Evolutionary conservation across 2,329 filamentous ascomycete species (phyloP).

Genomic region (Myriosclerotinia duriaeana): DNA sequence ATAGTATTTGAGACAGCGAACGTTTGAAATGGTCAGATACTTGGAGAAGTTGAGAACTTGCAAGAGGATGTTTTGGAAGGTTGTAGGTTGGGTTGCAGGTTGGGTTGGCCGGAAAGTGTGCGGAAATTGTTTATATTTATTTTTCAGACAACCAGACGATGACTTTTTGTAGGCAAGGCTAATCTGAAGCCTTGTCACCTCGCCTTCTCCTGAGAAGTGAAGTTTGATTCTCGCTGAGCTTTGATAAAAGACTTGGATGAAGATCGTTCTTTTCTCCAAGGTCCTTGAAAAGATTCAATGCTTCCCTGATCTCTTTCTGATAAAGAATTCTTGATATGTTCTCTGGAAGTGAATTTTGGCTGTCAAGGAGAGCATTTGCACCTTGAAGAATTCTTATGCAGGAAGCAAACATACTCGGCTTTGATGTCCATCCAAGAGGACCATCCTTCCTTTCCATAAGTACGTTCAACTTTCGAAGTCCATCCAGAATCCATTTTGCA

Average conservation of each 20-base stretch:
- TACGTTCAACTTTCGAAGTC: constrained; percentile 24
- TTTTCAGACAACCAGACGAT: neutral
- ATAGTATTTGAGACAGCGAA: neutral
- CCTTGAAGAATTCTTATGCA: constrained; percentile 48
- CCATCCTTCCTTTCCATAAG: constrained; percentile 53
- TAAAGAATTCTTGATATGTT: neutral
- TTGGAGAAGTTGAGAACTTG: too few relatives aligned
- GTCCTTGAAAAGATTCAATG: constrained; percentile 8
- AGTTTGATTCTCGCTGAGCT: neutral
- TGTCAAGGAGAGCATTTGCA: constrained; percentile 26
- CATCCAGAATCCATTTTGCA: constrained; percentile 48
- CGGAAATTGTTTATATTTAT: neutral
- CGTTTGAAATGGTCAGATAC: too few relatives aligned
- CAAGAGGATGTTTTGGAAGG: neutral
- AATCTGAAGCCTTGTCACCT: constrained; percentile 2
- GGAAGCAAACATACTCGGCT: constrained; percentile 64
- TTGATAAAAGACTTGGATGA: constrained; percentile 13
- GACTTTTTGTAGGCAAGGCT: neutral
- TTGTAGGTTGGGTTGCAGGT: neutral
- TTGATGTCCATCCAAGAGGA: constrained; percentile 70
- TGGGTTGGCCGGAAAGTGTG: neutral
- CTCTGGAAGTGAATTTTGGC: neutral
- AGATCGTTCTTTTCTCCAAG: constrained; percentile 20
- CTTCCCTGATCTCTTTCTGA: constrained; percentile 4
- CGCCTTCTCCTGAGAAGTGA: constrained; percentile 15